Evolutionary conservation across 805 yeast genomes (phyloP).

Genomic region (Starmerella ratchasimensis): DNA sequence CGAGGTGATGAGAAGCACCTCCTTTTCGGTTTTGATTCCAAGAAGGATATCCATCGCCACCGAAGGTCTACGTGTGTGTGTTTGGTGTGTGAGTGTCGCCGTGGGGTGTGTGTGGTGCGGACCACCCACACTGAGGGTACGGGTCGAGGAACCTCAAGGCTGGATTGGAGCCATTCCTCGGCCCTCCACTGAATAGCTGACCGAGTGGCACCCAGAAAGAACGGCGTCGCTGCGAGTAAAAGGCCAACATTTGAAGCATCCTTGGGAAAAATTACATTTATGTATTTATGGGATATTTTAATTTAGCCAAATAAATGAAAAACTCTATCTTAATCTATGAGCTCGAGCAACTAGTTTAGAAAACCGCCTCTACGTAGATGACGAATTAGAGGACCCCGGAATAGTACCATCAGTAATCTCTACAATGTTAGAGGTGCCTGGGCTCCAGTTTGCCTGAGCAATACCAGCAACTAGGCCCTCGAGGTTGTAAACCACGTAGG

Average conservation of each 20-base stretch:
- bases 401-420: constrained; percentile 20
- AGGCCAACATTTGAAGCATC: too few relatives aligned
- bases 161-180: too few relatives aligned
- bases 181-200: too few relatives aligned
- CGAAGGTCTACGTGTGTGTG: background rate
- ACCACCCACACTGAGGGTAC: too few relatives aligned
- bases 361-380: background rate
- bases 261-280: too few relatives aligned
- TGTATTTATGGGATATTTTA: too few relatives aligned
- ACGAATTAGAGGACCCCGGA: constrained; percentile 9
- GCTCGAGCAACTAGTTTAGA: background rate
- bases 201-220: too few relatives aligned
- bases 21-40: constrained; percentile 71
- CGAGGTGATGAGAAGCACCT: constrained; percentile 84
- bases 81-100: too few relatives aligned
- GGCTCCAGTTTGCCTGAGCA: constrained; percentile 34
- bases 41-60: constrained; percentile 70
- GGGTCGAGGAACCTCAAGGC: too few relatives aligned
- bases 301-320: too few relatives aligned
- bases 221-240: too few relatives aligned
- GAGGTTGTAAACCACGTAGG: constrained; percentile 52
- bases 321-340: background rate
- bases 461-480: constrained; percentile 42
- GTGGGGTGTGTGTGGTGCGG: too few relatives aligned
- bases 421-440: constrained; percentile 22